Conservation (phyloP, 371 early-diverging fungal species). For the Caulochytrium protostelioides region DNA sequence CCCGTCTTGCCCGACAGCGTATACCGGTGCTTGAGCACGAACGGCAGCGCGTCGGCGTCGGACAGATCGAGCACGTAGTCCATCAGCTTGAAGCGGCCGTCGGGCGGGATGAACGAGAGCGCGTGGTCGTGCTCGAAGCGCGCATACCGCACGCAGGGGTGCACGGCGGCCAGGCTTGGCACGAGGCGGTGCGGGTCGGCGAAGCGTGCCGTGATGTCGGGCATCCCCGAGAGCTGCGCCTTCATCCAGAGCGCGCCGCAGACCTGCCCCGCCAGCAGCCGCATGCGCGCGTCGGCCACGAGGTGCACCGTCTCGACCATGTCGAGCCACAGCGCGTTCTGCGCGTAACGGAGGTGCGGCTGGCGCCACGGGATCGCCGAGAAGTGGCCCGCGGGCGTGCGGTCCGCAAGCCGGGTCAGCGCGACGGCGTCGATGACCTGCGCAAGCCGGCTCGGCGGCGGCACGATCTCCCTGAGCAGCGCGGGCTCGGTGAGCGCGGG, state of each 20-base stretch:
- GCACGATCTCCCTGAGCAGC: constrained; percentile 61
- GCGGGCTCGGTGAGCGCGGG: constrained; percentile 69
- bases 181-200: neutral
- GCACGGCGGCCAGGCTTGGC: too few relatives aligned
- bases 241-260: constrained; percentile 1
- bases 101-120: constrained; percentile 80
- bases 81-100: constrained; percentile 71
- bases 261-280: neutral
- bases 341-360: neutral
- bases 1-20: too few relatives aligned
- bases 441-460: constrained; percentile 64
- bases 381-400: neutral
- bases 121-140: constrained; percentile 59
- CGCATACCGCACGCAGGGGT: too few relatives aligned
- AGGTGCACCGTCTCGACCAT: neutral
- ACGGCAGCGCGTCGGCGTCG: too few relatives aligned
- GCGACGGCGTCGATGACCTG: constrained; percentile 66
- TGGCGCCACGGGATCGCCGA: neutral
- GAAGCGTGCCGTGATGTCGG: neutral
- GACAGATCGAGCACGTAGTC: too few relatives aligned
- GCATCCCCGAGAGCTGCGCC: neutral
- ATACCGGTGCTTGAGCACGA: too few relatives aligned
- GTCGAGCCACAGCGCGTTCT: neutral
- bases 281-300: constrained; percentile 11
- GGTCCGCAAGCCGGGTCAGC: constrained; percentile 6